These are phyloP conservation scores for Phytophthora macrochlamydospora DNA, from an alignment of 352 stramenopile genomes.

Conservation along the genomic window DNA sequence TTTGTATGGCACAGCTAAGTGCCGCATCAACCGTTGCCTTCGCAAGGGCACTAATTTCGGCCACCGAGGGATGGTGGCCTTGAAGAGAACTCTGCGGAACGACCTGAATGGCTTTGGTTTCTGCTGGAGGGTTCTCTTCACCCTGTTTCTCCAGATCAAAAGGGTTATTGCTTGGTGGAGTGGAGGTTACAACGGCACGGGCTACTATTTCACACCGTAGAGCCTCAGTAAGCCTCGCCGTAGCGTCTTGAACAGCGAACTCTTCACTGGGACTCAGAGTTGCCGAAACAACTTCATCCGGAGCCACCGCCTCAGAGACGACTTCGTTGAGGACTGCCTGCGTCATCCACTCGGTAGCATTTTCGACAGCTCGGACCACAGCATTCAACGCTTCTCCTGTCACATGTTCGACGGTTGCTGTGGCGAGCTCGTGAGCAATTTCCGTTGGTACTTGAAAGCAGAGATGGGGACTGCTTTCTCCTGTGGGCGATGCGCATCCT, in stretches of 20 bases:
- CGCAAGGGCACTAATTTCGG: conserved; percentile 11
- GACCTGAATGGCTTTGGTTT: not conserved
- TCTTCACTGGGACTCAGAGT: conserved; percentile 8
- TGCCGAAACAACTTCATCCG: not conserved
- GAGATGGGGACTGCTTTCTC: not conserved
- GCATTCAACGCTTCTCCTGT: conserved; percentile 15
- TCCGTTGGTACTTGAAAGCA: conserved; percentile 1
- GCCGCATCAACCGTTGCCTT: conserved; percentile 11
- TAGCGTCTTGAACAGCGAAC: conserved; percentile 1
- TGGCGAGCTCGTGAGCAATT: conserved; percentile 23
- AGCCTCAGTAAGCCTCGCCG: conserved; percentile 8
- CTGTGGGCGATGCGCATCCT: too few relatives aligned
- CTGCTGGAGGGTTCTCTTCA: not conserved
- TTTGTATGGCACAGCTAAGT: conserved; percentile 12
- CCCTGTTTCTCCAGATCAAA: not conserved
- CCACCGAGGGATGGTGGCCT: not conserved
- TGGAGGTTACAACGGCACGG: conserved; percentile 3
- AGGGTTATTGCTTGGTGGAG: not conserved
- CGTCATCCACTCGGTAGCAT: conserved; percentile 2
- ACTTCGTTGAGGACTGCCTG: not conserved
- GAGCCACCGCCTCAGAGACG: conserved; percentile 10
- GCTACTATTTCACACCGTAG: conserved; percentile 7
- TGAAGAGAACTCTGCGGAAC: conserved; percentile 7
- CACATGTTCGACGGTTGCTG: conserved; percentile 16
- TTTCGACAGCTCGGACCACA: conserved; percentile 13